phyloP scores from a whole-genome alignment of 192 early-diverging fungal species.

The Podila horticola region DNA sequence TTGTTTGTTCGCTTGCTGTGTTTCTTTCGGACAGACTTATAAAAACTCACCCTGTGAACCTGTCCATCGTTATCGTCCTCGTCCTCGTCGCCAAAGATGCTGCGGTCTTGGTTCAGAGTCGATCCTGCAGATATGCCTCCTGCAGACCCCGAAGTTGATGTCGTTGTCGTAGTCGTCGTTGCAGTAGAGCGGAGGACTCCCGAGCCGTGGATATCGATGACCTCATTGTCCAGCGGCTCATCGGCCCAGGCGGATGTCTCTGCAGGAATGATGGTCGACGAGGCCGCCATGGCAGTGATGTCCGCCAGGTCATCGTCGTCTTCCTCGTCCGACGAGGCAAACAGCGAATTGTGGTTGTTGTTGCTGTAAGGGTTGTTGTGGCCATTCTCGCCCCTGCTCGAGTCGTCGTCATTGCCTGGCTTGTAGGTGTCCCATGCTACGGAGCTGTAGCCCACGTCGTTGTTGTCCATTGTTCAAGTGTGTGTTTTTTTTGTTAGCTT shows the following conservation, averaged over 20 bases:
- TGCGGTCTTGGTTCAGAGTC: neutral
- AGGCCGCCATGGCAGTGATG: slow-evolving; percentile 26
- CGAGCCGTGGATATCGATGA: slow-evolving; percentile 47
- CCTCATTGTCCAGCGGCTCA: slow-evolving; percentile 48
- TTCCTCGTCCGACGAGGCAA: slow-evolving; percentile 42
- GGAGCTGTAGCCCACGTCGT: slow-evolving; percentile 49
- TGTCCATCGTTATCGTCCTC: slow-evolving; percentile 10
- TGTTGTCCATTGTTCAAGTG: slow-evolving; percentile 21
- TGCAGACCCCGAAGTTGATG: neutral
- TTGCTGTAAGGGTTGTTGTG: slow-evolving; percentile 7
- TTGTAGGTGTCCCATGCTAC: slow-evolving; percentile 53
- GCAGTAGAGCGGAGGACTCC: neutral
- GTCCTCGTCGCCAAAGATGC: slow-evolving; percentile 14
- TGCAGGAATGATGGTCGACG: slow-evolving; percentile 44
- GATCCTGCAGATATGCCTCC: neutral
- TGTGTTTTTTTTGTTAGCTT: neutral
- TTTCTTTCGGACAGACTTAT: neutral
- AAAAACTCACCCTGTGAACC: slow-evolving; percentile 21
- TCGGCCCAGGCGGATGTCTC: slow-evolving; percentile 52
- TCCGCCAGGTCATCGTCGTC: slow-evolving; percentile 41
- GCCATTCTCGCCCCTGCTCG: slow-evolving; percentile 3
- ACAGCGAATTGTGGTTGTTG: slow-evolving; percentile 20
- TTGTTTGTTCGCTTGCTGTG: too few species aligned
- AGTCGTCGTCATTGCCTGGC: slow-evolving; percentile 22
- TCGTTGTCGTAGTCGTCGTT: neutral